Conservation (phyloP, 1,284 basidiomycete genomes). For the Pseudozyma pruni region DNA sequence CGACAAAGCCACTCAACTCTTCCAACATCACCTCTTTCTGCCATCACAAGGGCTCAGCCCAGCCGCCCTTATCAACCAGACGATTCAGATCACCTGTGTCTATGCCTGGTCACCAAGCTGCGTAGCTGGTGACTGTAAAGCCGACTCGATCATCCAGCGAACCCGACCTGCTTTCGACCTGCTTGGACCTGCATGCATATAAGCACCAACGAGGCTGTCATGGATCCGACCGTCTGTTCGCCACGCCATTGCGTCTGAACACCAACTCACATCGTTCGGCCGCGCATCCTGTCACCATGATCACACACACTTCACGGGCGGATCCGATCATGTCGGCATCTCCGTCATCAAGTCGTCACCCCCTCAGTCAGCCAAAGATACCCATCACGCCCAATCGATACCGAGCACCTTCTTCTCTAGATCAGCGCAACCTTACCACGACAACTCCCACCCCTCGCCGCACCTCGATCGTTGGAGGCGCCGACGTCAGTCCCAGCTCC, state of each 20-base stretch:
- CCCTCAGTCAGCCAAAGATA: slow-evolving; percentile 8
- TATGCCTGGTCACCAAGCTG: no score
- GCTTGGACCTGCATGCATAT: no score
- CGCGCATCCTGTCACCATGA: slow-evolving; percentile 19
- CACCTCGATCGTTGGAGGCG: slow-evolving; percentile 12
- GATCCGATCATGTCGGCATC: slow-evolving; percentile 13
- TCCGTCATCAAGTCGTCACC: slow-evolving; percentile 9
- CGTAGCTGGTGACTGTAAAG: no score
- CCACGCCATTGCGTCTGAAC: neutral
- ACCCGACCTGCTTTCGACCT: no score
- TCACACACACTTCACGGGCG: slow-evolving; percentile 22
- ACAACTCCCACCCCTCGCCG: slow-evolving; percentile 20
- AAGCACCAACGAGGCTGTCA: no score
- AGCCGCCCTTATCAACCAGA: no score
- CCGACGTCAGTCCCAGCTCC: slow-evolving; percentile 10
- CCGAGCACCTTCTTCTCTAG: slow-evolving; percentile 13
- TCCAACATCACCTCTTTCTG: neutral
- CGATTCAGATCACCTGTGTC: no score
- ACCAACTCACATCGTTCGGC: neutral
- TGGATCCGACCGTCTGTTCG: no score
- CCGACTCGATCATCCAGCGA: no score
- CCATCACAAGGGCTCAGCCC: no score
- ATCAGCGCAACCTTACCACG: slow-evolving; percentile 13
- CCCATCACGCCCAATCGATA: slow-evolving; percentile 35
- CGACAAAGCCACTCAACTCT: neutral